phyloP scores from a whole-genome alignment of 2,329 filamentous ascomycete genomes.

The Furcasterigmium sp. region DNA sequence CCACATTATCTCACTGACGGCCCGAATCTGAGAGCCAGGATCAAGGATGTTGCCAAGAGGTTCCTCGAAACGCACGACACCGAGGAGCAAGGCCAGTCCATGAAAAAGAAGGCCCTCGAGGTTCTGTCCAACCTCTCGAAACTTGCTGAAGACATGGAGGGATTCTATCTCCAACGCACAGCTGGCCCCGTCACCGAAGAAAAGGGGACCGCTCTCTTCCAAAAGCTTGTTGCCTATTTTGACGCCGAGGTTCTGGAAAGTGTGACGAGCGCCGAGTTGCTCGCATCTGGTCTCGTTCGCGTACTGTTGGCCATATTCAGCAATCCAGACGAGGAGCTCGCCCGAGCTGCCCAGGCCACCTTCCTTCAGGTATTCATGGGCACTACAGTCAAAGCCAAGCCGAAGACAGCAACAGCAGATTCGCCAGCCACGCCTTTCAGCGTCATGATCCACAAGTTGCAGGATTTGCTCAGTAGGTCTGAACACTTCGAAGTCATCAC shows the following conservation, averaged over 20 bases:
- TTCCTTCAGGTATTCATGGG: conserved; percentile 95
- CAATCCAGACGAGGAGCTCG: conserved; percentile 57
- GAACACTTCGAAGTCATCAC: conserved; percentile 98
- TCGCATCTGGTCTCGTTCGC: conserved; percentile 85
- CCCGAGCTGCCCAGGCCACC: conserved; percentile 66
- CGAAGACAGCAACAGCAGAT: conserved; percentile 58
- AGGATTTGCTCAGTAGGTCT: conserved; percentile 91
- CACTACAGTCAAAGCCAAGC: conserved; percentile 58
- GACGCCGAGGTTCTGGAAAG: conserved; percentile 84
- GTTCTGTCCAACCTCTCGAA: conserved; percentile 69
- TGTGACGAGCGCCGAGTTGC: conserved; percentile 90
- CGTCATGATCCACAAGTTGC: conserved; percentile 85
- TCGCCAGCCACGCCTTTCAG: conserved; percentile 82
- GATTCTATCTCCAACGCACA: conserved; percentile 59
- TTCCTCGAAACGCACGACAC: conserved; percentile 82
- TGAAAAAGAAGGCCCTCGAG: conserved; percentile 72
- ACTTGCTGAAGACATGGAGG: conserved; percentile 66
- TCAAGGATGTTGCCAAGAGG: conserved; percentile 70
- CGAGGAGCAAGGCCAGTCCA: conserved; percentile 62
- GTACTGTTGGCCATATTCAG: conserved; percentile 79
- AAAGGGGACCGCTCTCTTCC: conserved; percentile 64
- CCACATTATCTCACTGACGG: conserved; percentile 41
- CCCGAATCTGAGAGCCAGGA: conserved; percentile 63
- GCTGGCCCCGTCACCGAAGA: conserved; percentile 36
- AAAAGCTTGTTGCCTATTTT: conserved; percentile 74